Evolutionary conservation across 371 early-diverging fungal genomes (phyloP), one percentile per base, ranked within the genome.

Genomic region (Blastocladiella emersonii): DNA sequence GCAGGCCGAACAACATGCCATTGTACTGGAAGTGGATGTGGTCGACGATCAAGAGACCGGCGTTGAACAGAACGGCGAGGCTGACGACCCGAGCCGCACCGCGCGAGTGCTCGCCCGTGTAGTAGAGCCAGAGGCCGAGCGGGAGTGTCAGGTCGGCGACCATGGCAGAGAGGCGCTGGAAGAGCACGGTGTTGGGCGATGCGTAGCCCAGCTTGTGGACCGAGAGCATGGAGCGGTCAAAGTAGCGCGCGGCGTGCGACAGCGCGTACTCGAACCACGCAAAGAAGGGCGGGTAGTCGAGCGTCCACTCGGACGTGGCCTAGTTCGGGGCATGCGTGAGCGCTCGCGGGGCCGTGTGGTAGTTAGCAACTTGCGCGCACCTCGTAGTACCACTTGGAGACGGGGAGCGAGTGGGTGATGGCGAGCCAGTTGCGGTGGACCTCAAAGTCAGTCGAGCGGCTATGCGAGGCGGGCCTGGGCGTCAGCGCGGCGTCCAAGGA

Each of bases 401-500:
- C 70, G 3, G 95, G 92, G 30, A 92, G 74, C 57, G 82, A 81
- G 65, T 85, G 76, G 7, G 98, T 97, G 63, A 97, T 89, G 41
- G 95, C 95, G 34, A 97, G 80, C 98, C 98, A 97, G 74, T 97
- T 95, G 62, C 98, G 82, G 76, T 97, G 98, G 6, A 97, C 98
- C 72, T 97, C 98, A 80, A 97, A 97, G 77, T 97, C 98, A 21
- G 98, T 97, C 39, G 96, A 95, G 64, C 81, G 82, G 72, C 89
- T 88, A 56, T 36, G 10, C 34, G 59, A 27, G 39, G n/a, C n/a
- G n/a, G n/a, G n/a, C n/a, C n/a, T n/a, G n/a, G n/a, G n/a, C n/a
- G n/a, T n/a, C n/a, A n/a, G n/a, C n/a, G n/a, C n/a, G n/a, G n/a
- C n/a, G n/a, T 64, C 35, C 23, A 13, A 10, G 57, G 35, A 23